Evolutionary conservation across 164 flowering plant genomes (phyloP), one percentile per base, ranked within the genome.

Genomic region (Kingdonia uniflora): DNA sequence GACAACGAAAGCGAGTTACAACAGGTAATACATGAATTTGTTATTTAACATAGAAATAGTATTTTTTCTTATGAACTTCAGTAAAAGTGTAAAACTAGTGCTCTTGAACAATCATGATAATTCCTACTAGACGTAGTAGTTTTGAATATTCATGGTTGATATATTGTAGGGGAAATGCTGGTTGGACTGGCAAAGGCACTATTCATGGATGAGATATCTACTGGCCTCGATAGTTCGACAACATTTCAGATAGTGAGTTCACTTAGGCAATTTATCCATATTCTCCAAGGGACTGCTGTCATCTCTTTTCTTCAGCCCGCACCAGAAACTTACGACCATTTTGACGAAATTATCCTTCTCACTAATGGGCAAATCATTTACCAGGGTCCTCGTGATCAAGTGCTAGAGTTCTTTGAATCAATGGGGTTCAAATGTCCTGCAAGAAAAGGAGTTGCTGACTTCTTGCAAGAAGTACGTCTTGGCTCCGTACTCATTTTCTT

Each of bases 161-260:
- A n/a, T n/a, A n/a, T 11, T 38, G 23, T 38, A 81, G 91, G 92
- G 22, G 96, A 87, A 62, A 84, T 84, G 89, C 60, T 87, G 42
- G 96, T 87, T 26, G 92, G 89, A 55, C 96, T 87, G 1, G 68
- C 87, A 44, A 76, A 63, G 35, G 83, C 75, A 8, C 60, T 87
- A 39, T 79, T 87, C 64, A 87, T 87, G 96, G 96, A 87, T 49
- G 94, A 84, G 68, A 87, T 87, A 64, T 87, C 96, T 0, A 87
- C 87, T 7, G 96, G 96, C 29, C 60, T 87, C 49, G 94, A 87
- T 65, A 87, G 84, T 57, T 87, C 94, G 1, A 87, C 92, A 11
- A 84, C 92, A 10, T 87, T 35, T 59, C 80, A 79, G 52, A 80
- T 87, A 49, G 81, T 84, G 61, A 82, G 82, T 48, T 71, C 78